Base-by-base conservation (phyloP, 176 grass and related monocot species). In the Eleusine indica region DNA sequence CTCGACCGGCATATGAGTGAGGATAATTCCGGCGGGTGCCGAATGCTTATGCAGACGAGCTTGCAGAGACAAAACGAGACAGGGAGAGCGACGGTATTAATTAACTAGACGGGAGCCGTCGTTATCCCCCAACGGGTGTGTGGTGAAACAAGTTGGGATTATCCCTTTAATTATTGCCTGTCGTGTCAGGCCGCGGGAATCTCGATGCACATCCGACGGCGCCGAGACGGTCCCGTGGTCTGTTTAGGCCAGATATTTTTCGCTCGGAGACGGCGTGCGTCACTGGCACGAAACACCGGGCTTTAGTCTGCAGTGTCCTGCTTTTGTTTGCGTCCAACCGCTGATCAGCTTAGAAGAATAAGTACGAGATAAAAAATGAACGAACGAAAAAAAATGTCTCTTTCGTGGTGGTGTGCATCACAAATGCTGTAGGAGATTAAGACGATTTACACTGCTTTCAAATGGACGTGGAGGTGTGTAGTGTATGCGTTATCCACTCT, bases 131-230 rank as follows among this genome's bases (percentile, higher is more conserved):
- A 63, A 35, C 76, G 28, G 61, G 61, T 49, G 28, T 42, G 61
- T 49, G 61, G 76, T 3, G 76, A 67, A 51, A 38, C 77, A 38
- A 14, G 77, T 79, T 67, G 77, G 44, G 43, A 79, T 79, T 67
- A 79, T 67, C 62, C 44, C 29, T 68, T 80, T 68, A 68, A 80
- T 68, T 9, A 80, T 68, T 68, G 64, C 46, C 46, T 21, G 46
- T 22, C 77, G 29, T 47, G 77, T 67, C 62, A 66, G 41, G 53
- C 13, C 16, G 53, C 53, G 53, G 0, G 53, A 21, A 57, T 57
- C 53, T 57, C 53, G 18, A 0, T 21, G 53, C 53, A 17, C 53
- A 57, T 57, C 18, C 51, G 51, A 47, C 44, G 44, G 44, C 8
- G 44, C 44, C 7, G 44, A 35, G 18, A 7, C 53, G 18, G 18